Conservation (phyloP, 192 early-diverging fungal species). For the Gryganskiella cystojenkinii region DNA sequence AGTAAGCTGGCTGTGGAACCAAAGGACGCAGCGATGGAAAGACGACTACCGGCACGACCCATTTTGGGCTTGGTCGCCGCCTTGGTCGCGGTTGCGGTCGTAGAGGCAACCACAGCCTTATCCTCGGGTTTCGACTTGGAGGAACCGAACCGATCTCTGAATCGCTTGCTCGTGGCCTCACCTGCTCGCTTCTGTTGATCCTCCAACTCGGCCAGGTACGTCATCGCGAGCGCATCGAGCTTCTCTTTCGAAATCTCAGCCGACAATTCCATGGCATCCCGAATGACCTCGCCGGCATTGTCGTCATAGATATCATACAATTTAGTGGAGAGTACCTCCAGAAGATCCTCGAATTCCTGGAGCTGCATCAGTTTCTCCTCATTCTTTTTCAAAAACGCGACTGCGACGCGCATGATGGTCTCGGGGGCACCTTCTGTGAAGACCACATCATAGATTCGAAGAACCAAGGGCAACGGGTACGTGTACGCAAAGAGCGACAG, state of each 20-base stretch:
- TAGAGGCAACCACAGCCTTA: neutral
- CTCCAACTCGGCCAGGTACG: slow-evolving; percentile 62
- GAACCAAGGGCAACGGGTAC: slow-evolving; percentile 89
- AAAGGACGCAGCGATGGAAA: slow-evolving; percentile 47
- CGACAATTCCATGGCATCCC: slow-evolving; percentile 80
- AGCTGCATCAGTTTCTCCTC: slow-evolving; percentile 72
- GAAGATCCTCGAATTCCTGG: slow-evolving; percentile 80
- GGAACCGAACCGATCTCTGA: slow-evolving; percentile 57
- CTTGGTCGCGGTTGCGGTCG: slow-evolving; percentile 3
- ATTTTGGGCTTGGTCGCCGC: slow-evolving; percentile 14
- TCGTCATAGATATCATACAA: slow-evolving; percentile 83
- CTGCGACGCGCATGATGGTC: slow-evolving; percentile 86
- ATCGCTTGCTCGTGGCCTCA: slow-evolving; percentile 60
- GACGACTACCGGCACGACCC: slow-evolving; percentile 24
- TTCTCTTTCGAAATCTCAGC: slow-evolving; percentile 73
- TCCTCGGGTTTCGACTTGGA: slow-evolving; percentile 5
- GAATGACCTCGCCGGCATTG: slow-evolving; percentile 72
- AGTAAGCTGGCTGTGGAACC: slow-evolving; percentile 32
- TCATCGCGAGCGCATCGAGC: slow-evolving; percentile 74
- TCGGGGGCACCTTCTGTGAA: slow-evolving; percentile 94
- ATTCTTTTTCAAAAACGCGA: slow-evolving; percentile 90
- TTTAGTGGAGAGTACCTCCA: slow-evolving; percentile 85
- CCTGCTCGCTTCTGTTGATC: slow-evolving; percentile 63
- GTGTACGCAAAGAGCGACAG: slow-evolving; percentile 97
- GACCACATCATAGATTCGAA: slow-evolving; percentile 92